Conservation (phyloP, 768 basidiomycete species). For the Rhizopogon vinicolor region DNA sequence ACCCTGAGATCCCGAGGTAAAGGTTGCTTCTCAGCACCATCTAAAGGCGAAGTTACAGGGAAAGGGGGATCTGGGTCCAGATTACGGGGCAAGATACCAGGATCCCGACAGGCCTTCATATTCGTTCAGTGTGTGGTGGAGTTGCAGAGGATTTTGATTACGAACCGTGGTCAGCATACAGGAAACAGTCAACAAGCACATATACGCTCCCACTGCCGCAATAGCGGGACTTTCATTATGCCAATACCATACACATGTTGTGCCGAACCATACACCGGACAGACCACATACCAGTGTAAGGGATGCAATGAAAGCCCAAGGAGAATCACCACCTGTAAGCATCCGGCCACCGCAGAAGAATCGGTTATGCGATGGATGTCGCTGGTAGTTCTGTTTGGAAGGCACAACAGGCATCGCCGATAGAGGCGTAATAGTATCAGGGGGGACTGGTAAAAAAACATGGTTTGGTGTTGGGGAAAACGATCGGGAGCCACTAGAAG, state of each 20-base stretch:
- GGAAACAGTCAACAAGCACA: conserved; percentile 62
- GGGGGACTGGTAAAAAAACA: conserved; percentile 25
- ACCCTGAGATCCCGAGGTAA: conserved; percentile 82
- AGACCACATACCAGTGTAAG: conserved; percentile 61
- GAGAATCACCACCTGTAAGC: conserved; percentile 83
- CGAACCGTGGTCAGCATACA: conserved; percentile 76
- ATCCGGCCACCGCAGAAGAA: conserved; percentile 73
- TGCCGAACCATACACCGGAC: conserved; percentile 81
- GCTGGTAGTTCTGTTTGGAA: conserved; percentile 51
- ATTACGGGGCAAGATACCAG: conserved; percentile 86
- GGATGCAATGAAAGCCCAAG: conserved; percentile 72
- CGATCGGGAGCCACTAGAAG: conserved; percentile 18
- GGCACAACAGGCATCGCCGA: conserved; percentile 27
- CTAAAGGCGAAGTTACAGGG: conserved; percentile 55
- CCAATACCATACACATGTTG: conserved; percentile 92
- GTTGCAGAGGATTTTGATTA: conserved; percentile 8
- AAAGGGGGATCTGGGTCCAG: conserved; percentile 85
- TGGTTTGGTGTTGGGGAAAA: conserved; percentile 23
- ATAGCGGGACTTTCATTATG: conserved; percentile 65
- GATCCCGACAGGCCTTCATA: conserved; percentile 68
- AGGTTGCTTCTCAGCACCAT: conserved; percentile 57
- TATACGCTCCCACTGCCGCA: conserved; percentile 59
- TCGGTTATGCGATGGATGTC: conserved; percentile 67
- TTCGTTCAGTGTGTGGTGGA: conserved; percentile 1
- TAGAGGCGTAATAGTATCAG: conserved; percentile 26